These are phyloP conservation scores for Kregervanrija pseudodelftensis DNA, from an alignment of 805 yeast genomes.

Conservation along the genomic window DNA sequence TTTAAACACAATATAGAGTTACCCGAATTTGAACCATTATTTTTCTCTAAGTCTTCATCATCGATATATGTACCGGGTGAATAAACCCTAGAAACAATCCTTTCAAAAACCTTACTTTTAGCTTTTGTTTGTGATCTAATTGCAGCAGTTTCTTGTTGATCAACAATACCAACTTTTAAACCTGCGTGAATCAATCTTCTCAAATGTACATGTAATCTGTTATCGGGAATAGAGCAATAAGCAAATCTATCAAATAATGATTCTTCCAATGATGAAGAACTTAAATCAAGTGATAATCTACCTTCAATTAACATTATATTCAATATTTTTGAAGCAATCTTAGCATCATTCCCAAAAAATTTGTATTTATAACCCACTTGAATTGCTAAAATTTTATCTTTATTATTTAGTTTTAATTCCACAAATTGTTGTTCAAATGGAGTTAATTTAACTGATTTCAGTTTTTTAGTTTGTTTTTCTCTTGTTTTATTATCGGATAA, in stretches of 20 bases:
- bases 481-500: neutral
- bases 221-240: conserved; percentile 80
- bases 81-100: conserved; percentile 64
- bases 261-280: conserved; percentile 34
- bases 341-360: conserved; percentile 82
- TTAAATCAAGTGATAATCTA: conserved; percentile 43
- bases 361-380: conserved; percentile 92
- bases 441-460: conserved; percentile 36
- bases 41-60: conserved; percentile 26
- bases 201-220: conserved; percentile 65
- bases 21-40: conserved; percentile 23
- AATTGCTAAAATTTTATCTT: conserved; percentile 67
- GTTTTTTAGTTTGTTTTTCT: neutral
- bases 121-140: conserved; percentile 51
- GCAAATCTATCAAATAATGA: conserved; percentile 54
- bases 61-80: conserved; percentile 82
- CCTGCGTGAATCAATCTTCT: conserved; percentile 68
- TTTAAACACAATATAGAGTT: conserved; percentile 42
- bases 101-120: conserved; percentile 48
- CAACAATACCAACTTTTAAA: conserved; percentile 77
- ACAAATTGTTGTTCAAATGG: conserved; percentile 78
- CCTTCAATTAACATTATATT: conserved; percentile 73
- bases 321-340: conserved; percentile 53
- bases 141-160: conserved; percentile 77
- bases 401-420: conserved; percentile 51